phyloP scores from a whole-genome alignment of 2,329 filamentous ascomycete species.

The Colletotrichum agaves region DNA sequence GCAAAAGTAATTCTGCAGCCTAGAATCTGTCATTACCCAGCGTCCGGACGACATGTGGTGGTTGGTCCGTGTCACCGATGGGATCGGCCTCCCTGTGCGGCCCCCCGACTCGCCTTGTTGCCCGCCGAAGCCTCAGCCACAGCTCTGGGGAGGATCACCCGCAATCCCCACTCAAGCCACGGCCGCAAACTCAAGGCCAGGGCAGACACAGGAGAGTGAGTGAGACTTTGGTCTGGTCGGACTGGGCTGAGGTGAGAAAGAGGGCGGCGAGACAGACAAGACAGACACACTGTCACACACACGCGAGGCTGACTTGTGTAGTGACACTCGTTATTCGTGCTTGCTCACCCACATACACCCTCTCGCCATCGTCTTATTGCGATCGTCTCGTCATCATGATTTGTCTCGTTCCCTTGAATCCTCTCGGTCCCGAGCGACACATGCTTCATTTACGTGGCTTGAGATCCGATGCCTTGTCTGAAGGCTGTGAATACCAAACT shows the following conservation, averaged over 20 bases:
- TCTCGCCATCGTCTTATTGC: neutral
- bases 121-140: constrained; percentile 30
- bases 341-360: neutral
- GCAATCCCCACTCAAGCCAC: constrained; percentile 30
- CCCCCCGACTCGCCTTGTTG: constrained; percentile 9
- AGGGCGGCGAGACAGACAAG: neutral
- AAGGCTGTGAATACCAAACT: neutral
- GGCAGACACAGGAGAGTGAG: neutral
- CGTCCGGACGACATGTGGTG: constrained; percentile 16
- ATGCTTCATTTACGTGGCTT: constrained; percentile 9
- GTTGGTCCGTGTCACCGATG: constrained; percentile 26
- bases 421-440: neutral
- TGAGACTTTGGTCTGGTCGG: constrained; percentile 1
- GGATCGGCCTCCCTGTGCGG: constrained; percentile 32
- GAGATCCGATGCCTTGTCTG: neutral
- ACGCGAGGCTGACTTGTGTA: constrained; percentile 26
- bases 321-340: neutral
- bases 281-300: neutral
- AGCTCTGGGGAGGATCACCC: constrained; percentile 23
- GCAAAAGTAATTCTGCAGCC: constrained; percentile 27
- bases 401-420: neutral
- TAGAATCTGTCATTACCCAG: constrained; percentile 30
- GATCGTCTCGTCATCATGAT: neutral
- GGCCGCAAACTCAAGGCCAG: neutral
- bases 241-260: constrained; percentile 30